phyloP scores from a whole-genome alignment of 2,329 filamentous ascomycete species.

The Aureobasidium namibiae region DNA sequence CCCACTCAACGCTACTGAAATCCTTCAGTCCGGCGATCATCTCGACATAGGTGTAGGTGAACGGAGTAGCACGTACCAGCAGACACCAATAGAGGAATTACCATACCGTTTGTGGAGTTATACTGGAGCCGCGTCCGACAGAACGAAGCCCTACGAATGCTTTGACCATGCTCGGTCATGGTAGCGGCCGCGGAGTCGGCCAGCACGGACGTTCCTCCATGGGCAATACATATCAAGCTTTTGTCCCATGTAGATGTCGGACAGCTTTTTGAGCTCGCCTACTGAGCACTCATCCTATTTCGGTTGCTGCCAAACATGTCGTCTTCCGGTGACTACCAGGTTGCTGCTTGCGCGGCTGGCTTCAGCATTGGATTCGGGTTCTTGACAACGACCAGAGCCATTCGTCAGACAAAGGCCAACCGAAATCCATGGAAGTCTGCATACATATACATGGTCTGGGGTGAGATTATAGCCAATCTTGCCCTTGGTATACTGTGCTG shows the following conservation, averaged over 20 bases:
- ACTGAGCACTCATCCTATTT: background rate
- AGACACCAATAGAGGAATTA: background rate
- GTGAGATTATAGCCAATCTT: conserved; percentile 31
- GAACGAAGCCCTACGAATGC: background rate
- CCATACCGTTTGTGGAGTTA: background rate
- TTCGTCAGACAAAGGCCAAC: conserved; percentile 26
- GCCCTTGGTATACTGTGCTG: conserved; percentile 35
- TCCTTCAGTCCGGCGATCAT: background rate
- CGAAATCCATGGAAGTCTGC: background rate
- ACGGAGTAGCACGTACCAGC: background rate
- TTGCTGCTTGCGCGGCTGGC: conserved; percentile 19
- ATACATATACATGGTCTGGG: conserved; percentile 41
- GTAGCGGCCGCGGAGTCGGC: background rate
- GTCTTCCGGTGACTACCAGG: conserved; percentile 11
- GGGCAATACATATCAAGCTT: background rate
- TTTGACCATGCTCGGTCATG: background rate
- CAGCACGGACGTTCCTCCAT: background rate
- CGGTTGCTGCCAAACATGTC: background rate
- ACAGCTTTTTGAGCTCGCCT: background rate
- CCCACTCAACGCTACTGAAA: background rate
- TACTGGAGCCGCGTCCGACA: background rate
- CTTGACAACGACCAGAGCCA: conserved; percentile 31
- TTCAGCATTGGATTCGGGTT: conserved; percentile 36
- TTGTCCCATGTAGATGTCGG: background rate
- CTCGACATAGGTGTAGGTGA: background rate